Conservation (phyloP, 73 alveolate species). For the Uronychia binucleata region DNA sequence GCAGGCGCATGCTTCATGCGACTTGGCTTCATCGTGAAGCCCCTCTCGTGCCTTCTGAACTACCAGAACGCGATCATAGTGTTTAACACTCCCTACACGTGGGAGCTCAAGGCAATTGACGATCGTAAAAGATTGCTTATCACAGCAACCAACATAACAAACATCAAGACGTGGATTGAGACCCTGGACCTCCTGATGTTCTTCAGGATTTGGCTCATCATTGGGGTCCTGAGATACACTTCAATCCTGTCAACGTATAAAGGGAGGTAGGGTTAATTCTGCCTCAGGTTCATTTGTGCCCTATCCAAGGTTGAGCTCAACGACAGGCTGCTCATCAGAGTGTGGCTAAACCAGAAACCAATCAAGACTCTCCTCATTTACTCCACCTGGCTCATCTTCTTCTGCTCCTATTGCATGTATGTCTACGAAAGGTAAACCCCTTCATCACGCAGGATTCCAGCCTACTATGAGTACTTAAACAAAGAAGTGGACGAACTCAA, state of each 20-base stretch:
- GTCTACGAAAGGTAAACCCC: neutral
- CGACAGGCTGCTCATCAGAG: neutral
- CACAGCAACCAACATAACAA: neutral
- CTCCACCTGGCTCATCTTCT: neutral
- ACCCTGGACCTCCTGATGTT: neutral
- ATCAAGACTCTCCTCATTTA: neutral
- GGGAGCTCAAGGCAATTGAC: neutral
- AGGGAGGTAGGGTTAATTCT: neutral
- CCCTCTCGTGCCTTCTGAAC: neutral
- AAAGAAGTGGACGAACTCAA: neutral
- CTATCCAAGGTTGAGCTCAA: neutral
- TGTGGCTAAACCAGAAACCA: neutral
- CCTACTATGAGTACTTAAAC: neutral
- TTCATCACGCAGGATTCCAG: neutral
- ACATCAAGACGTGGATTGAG: neutral
- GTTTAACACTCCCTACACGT: neutral
- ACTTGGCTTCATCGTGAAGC: neutral
- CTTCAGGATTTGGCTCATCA: neutral
- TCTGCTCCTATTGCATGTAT: neutral
- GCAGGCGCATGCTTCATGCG: neutral
- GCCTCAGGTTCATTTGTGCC: neutral
- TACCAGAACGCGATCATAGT: neutral
- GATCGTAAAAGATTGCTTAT: neutral
- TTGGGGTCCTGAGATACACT: conserved; percentile 1
- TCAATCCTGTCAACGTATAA: neutral